Conservation (phyloP, 805 yeast species). For the Candida nemodendra region DNA sequence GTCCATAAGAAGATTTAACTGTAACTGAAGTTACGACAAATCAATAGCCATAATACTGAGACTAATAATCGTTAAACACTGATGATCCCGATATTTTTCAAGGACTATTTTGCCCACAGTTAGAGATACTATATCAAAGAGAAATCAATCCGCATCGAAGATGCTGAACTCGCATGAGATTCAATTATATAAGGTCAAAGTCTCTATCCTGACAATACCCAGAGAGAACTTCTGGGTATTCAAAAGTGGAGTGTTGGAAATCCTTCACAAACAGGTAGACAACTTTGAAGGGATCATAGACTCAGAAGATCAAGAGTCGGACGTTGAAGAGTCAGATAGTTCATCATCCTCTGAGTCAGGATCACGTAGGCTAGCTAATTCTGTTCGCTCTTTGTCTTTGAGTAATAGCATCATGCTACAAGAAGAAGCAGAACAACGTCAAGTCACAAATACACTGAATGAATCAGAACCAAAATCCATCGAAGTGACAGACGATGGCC, state of each 20-base stretch:
- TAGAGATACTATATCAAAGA: too few species aligned
- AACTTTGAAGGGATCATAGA: conserved; percentile 22
- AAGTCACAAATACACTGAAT: background rate
- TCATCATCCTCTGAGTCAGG: conserved; percentile 3
- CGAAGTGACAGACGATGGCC: conserved; percentile 37
- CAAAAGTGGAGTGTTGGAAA: conserved; percentile 47
- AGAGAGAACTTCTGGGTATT: conserved; percentile 53
- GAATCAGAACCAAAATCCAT: conserved; percentile 7
- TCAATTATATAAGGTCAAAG: conserved; percentile 43
- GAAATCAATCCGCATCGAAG: too few species aligned
- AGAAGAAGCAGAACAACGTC: conserved; percentile 7
- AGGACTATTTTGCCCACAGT: too few species aligned
- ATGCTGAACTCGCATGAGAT: conserved; percentile 34
- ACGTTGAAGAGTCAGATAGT: conserved; percentile 7
- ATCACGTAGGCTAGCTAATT: conserved; percentile 9
- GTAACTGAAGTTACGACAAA: too few species aligned
- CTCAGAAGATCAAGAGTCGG: conserved; percentile 13
- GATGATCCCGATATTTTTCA: too few species aligned
- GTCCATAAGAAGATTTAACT: too few species aligned
- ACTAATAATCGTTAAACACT: too few species aligned
- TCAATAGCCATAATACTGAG: too few species aligned
- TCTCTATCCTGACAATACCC: conserved; percentile 54
- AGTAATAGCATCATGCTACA: conserved; percentile 11
- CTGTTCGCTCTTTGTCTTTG: conserved; percentile 15
- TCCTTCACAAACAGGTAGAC: conserved; percentile 40